Evolutionary conservation across 2,329 filamentous ascomycete species (phyloP), one percentile per base, ranked within the genome.

Genomic region (Aureobasidium musti): DNA sequence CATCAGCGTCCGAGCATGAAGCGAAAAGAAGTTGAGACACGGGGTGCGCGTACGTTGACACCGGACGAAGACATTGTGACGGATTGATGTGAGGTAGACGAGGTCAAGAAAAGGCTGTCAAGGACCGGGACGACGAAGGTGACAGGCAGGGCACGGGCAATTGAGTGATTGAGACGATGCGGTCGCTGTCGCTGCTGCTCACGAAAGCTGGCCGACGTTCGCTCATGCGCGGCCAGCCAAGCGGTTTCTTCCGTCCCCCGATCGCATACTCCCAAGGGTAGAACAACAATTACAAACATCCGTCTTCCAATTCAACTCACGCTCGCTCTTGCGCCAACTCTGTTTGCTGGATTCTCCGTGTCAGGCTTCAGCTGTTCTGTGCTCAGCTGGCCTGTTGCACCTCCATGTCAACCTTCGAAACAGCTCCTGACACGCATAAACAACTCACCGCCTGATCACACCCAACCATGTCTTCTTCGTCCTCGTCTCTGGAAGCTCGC

Each of bases 401-500:
- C 26, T 13, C n/a, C 37, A 13, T 19, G 11, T 26, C 61, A 54
- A 26, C 21, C 7, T 33, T 5, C 52, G 3, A 54, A 26, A 28
- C 39, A 33, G n/a, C 56, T 33, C 35, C 56, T 59, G 54, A 59
- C 54, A 43, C 26, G 14, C 56, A 45, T 45, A 33, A 33, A 45
- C 56, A 35, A 35, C 19, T 28, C 21, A 39, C 57, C 45, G 57
- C 30, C 30, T 45, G 23, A 47, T 35, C n/a, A 35, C 41, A 43
- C 49, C 11, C 64, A 54, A 52, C 19, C 23, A 76, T 76, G 73
- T 76, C 75, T 43, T 74, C 75, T 17, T 67, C 64, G 72, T 76
- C 75, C 35, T 74, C 75, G 10, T 67, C 64, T 35, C 68, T 74
- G 23, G 89, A 87, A 77, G 82, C 93, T 84, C 90, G 93, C 74